Conservation (phyloP, 169 alveolate species). For the Cyclospora cayetanensis region DNA sequence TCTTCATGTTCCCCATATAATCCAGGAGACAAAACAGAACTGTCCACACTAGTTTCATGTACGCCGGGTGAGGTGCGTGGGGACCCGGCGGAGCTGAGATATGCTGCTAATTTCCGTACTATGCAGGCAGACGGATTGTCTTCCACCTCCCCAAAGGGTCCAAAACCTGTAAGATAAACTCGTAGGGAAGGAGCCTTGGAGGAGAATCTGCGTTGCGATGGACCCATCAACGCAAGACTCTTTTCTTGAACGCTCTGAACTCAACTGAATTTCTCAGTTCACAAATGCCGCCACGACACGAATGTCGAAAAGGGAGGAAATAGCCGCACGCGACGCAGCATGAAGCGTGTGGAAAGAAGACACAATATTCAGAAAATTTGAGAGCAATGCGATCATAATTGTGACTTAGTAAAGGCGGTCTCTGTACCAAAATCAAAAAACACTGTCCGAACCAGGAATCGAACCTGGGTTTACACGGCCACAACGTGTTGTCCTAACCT, state of each 20-base stretch:
- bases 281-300: too few relatives aligned
- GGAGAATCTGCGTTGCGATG: not conserved
- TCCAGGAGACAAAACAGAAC: not conserved
- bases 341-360: too few relatives aligned
- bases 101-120: slow-evolving; percentile 16
- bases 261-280: too few relatives aligned
- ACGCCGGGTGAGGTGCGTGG: not conserved
- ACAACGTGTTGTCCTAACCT: slow-evolving; percentile 95
- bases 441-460: slow-evolving; percentile 93
- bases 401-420: too few relatives aligned
- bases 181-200: not conserved
- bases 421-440: slow-evolving; percentile 14
- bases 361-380: too few relatives aligned
- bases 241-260: not conserved
- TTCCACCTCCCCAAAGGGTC: slow-evolving; percentile 8
- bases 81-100: not conserved
- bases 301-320: not conserved
- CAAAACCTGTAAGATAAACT: slow-evolving; percentile 26
- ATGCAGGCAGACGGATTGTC: slow-evolving; percentile 36
- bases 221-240: not conserved
- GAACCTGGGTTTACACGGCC: slow-evolving; percentile 96
- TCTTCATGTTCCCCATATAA: too few relatives aligned
- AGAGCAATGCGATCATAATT: too few relatives aligned
- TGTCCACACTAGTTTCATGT: too few relatives aligned
- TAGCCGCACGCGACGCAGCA: too few relatives aligned